Evolutionary conservation across 441 rosid genomes (phyloP), one percentile per base, ranked within the genome.

Genomic region (Adansonia grandidieri): DNA sequence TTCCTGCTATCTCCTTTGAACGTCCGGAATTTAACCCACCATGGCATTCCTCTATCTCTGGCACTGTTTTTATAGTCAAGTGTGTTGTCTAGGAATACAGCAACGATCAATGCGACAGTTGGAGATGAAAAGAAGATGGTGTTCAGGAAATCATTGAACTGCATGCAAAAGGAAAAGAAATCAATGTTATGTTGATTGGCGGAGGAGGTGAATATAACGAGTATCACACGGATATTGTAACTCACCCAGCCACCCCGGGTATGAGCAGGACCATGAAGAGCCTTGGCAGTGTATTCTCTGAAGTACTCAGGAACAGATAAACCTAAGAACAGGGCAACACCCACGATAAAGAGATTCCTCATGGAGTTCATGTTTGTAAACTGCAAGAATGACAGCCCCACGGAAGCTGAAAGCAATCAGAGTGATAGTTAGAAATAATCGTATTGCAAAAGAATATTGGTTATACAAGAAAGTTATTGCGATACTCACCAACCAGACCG

Each of bases 321-420:
- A 20, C 99, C 99, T 62, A 97, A 85, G 87, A 95, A 97, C 79
- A 97, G 90, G 5, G 99, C 87, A 17, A 97, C 98, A 0, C 98
- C 98, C 0, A 81, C 77, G 68, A 97, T 95, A 91, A 97, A 97
- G 82, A 97, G 98, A 82, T 97, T 97, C 81, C 99, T 89, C 87
- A 91, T 86, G 8, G 99, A 97, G 89, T 95, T 97, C 99, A 95
- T 97, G 89, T 97, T 97, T 74, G 99, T 97, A 89, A 97, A 97
- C 85, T 97, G 99, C 82, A 97, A 84, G 85, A 97, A 97, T 9
- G 99, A 95, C 75, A 97, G 87, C 47, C 99, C 99, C 81, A 97
- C 95, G 9, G 99, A 95, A 80, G 98, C 98, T 95, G 90, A 79
- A 65, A 78, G 14, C 14, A 84, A 28, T 71, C 15, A 42, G 45